Conservation (phyloP, 148 eudicot genomes). For the Heliamphora exappendiculata region DNA sequence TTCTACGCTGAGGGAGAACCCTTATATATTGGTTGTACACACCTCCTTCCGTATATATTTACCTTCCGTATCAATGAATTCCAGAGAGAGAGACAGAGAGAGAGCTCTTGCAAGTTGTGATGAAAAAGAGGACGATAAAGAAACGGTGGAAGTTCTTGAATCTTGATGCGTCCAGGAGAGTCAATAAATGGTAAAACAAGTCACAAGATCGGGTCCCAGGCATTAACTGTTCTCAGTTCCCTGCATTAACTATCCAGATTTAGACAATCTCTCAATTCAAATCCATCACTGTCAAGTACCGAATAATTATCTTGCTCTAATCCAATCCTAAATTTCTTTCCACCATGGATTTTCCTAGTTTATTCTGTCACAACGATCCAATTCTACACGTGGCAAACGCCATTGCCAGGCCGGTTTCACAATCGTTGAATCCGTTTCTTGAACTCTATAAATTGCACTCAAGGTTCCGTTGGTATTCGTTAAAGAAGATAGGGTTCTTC, state of each 20-base stretch:
- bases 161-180: background rate
- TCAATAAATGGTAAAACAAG: background rate
- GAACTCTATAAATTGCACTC: background rate
- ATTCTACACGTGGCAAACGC: background rate
- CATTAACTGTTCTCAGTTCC: background rate
- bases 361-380: background rate
- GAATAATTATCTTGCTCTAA: background rate
- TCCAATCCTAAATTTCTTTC: background rate
- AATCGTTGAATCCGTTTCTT: background rate
- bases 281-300: background rate
- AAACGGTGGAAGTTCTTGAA: too few relatives aligned
- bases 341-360: background rate
- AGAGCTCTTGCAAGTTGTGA: too few relatives aligned
- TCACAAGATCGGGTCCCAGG: too few relatives aligned
- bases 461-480: background rate
- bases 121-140: too few relatives aligned
- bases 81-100: too few relatives aligned
- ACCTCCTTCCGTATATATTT: too few relatives aligned
- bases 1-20: too few relatives aligned
- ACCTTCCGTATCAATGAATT: too few relatives aligned
- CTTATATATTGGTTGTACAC: too few relatives aligned
- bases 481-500: background rate
- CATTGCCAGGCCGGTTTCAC: background rate
- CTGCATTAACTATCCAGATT: background rate
- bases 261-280: background rate